Conservation (phyloP, 140 eudicot species). For the Flaveria floridana region DNA sequence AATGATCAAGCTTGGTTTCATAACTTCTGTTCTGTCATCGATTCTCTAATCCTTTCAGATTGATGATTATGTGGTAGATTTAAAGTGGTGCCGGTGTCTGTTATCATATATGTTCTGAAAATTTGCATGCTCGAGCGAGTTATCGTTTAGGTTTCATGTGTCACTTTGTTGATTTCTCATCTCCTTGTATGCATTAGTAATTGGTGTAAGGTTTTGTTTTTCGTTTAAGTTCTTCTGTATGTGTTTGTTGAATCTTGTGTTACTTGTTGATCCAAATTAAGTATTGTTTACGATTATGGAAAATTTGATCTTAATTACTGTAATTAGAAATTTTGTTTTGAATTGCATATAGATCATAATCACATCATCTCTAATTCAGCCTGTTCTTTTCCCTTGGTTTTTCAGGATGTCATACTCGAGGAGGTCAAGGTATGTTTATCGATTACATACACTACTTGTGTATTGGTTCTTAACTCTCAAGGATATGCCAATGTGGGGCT, state of each 20-base stretch:
- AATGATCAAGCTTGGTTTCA: not conserved
- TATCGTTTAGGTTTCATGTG: not conserved
- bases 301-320: not conserved
- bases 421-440: constrained; percentile 49
- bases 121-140: constrained; percentile 7
- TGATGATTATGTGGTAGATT: not conserved
- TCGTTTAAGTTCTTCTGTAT: not conserved
- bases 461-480: too few species aligned
- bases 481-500: too few species aligned
- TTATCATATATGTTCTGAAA: not conserved
- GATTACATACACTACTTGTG: too few species aligned
- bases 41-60: not conserved
- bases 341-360: not conserved
- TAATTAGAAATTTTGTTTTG: not conserved
- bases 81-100: not conserved
- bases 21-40: not conserved
- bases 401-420: constrained; percentile 72
- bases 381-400: constrained; percentile 1
- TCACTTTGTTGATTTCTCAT: constrained; percentile 1
- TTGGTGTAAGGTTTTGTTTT: not conserved
- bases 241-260: not conserved
- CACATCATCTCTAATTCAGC: not conserved
- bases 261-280: not conserved
- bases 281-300: not conserved
- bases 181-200: not conserved